phyloP scores from a whole-genome alignment of 768 basidiomycete species.

The Mycena pura region DNA sequence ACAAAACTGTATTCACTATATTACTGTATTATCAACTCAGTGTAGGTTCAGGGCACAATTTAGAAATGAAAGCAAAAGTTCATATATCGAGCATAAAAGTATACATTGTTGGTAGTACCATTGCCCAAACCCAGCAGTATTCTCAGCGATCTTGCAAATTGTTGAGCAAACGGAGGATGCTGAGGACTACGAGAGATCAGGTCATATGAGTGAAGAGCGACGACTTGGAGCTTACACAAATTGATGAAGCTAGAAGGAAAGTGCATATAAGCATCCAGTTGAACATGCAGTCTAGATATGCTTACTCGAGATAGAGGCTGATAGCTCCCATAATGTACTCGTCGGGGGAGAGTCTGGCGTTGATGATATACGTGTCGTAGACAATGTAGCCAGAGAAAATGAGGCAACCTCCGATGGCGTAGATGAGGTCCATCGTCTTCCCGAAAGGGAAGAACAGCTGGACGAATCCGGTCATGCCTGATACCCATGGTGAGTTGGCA shows the following conservation, averaged over 20 bases:
- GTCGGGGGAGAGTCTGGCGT: constrained; percentile 87
- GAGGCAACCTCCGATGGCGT: constrained; percentile 78
- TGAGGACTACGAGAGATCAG: constrained; percentile 62
- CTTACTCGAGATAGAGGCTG: constrained; percentile 92
- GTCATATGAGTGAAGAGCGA: neutral
- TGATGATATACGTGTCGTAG: constrained; percentile 91
- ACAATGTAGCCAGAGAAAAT: constrained; percentile 91
- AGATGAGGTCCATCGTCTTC: constrained; percentile 80
- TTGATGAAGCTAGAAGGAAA: constrained; percentile 73
- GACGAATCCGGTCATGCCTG: constrained; percentile 84
- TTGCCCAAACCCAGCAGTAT: neutral
- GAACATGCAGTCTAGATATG: constrained; percentile 29
- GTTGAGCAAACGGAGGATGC: constrained; percentile 83
- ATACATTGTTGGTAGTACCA: neutral
- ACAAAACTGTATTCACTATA: constrained; percentile 36
- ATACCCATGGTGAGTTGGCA: neutral
- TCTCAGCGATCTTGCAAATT: constrained; percentile 56
- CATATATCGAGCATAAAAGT: constrained; percentile 2
- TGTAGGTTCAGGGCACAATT: neutral
- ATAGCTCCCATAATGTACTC: constrained; percentile 93
- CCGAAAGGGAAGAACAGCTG: constrained; percentile 88
- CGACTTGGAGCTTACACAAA: constrained; percentile 65
- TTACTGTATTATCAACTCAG: constrained; percentile 40
- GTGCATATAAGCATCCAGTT: constrained; percentile 23
- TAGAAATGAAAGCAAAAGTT: neutral